A percentile compares a stretch with the other conserved stretches of the same genome.
These are phyloP conservation scores for Trichocladium uniseriatum DNA, from an alignment of 495 filamentous ascomycete species.

Conservation along the genomic window DNA sequence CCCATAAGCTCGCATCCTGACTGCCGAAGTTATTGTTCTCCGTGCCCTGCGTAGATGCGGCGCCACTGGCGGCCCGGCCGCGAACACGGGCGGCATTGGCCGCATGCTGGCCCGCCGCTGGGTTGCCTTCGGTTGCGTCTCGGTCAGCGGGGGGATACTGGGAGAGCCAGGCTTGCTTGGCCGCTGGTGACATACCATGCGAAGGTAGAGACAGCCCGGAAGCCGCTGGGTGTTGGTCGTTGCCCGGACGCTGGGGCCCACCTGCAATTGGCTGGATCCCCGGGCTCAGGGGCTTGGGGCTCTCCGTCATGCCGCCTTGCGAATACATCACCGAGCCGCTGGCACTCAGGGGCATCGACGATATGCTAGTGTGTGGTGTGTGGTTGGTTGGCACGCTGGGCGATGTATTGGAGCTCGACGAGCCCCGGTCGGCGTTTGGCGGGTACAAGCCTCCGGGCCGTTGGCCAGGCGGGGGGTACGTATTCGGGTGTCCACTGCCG, in stretches of 20 bases:
- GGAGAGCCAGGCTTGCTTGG: constrained; percentile 28
- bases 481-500: constrained; percentile 43
- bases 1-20: constrained; percentile 37
- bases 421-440: constrained; percentile 43
- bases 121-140: constrained; percentile 36
- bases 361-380: constrained; percentile 40
- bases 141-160: constrained; percentile 43
- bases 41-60: constrained; percentile 21
- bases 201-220: constrained; percentile 32
- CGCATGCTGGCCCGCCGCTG: constrained; percentile 18
- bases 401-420: constrained; percentile 47
- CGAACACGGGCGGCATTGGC: constrained; percentile 14
- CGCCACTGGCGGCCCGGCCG: constrained; percentile 18
- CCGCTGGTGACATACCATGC: constrained; percentile 27
- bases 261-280: constrained; percentile 52
- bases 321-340: constrained; percentile 54
- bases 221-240: constrained; percentile 19
- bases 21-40: constrained; percentile 36
- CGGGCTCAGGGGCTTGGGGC: constrained; percentile 78
- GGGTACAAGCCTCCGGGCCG: constrained; percentile 50
- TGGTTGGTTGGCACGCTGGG: constrained; percentile 33
- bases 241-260: constrained; percentile 40
- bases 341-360: constrained; percentile 39
- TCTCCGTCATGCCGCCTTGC: constrained; percentile 69
- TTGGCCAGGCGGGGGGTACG: constrained; percentile 64